Conservation (phyloP, 441 rosid genomes). For the Aleurites moluccanus region DNA sequence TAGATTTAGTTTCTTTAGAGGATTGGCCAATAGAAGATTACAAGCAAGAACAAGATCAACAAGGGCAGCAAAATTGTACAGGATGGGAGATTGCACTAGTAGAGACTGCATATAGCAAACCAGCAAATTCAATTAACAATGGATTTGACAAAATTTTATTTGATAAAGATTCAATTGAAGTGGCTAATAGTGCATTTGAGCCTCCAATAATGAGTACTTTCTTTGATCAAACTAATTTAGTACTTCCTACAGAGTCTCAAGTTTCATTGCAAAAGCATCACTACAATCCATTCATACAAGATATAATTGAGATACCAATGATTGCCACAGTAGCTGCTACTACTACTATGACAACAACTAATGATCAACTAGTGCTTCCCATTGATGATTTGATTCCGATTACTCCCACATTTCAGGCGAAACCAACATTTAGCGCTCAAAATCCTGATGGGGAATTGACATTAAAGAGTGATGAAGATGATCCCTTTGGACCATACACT, state of each 20-base stretch:
- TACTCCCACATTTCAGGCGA: slow-evolving; percentile 44
- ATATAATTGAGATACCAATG: slow-evolving; percentile 22
- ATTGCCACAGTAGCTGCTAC: background rate
- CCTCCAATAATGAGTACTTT: background rate
- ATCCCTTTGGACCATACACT: slow-evolving; percentile 53
- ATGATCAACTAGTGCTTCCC: background rate
- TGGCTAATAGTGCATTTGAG: background rate
- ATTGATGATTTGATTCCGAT: slow-evolving; percentile 11
- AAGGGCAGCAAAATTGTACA: background rate
- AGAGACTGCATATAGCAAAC: slow-evolving; percentile 31
- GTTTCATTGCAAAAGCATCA: slow-evolving; percentile 21
- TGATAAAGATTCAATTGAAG: background rate
- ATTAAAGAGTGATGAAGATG: slow-evolving; percentile 30
- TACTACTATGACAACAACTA: background rate
- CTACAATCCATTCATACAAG: slow-evolving; percentile 76
- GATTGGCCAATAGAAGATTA: slow-evolving; percentile 38
- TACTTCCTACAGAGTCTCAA: background rate
- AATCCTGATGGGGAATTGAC: slow-evolving; percentile 20
- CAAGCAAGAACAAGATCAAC: slow-evolving; percentile 19
- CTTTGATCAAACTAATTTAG: slow-evolving; percentile 6
- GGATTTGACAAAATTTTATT: background rate
- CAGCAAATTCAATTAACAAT: background rate
- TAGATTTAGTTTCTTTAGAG: slow-evolving; percentile 42
- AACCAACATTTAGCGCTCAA: slow-evolving; percentile 39
- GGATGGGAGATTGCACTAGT: slow-evolving; percentile 60